Base-by-base conservation (phyloP, 2,329 filamentous ascomycete species). In the Verruconis gallopava region DNA sequence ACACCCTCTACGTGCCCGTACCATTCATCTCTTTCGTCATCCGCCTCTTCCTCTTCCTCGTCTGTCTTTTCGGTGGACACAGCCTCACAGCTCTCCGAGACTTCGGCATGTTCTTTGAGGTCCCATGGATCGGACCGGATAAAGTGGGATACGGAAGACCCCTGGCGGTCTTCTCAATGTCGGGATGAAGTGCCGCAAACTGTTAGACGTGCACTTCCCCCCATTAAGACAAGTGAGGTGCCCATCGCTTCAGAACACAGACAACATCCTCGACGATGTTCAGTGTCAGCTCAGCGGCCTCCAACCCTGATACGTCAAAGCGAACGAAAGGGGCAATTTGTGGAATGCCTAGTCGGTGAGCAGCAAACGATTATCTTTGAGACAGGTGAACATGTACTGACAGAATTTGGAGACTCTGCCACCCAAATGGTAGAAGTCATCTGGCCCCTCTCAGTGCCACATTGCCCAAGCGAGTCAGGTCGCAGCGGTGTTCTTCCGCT, bases 321-420 rank as follows among this genome's bases (percentile, higher is more conserved):
- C 56, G 86, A 95, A 65, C 83, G 88, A 58, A 94, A 94, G 71
- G 75, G 85, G 58, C 88, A 82, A 64, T 95, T 96, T 58, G 89
- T 96, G 64, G 88, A 95, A 64, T 91, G 80, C 63, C 84, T 95
- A 62, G 88, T 95, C 69, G 89, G 89, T 95, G 85, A 85, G 89
- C 43, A 44, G 9, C 20, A 14, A 12, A 22, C 17, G 30, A 19
- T 14, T 30, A 11, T 20, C 15, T 9, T 22, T 30, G 14, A 17
- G 38, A 41, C 32, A 36, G 14, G 25, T 41, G 21, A 21, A 21
- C 19, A 18, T 12, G 34, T 44, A 42, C 47, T 51, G 46, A 46
- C 37, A 38, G 43, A 19, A 48, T 50, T 50, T 51, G 58, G 72
- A 95, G 89, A 95, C 76, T 93, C 89, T 53, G 91, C 91, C 41